Conservation (phyloP, 1,284 basidiomycete species). For the Pascua sp. region DNA sequence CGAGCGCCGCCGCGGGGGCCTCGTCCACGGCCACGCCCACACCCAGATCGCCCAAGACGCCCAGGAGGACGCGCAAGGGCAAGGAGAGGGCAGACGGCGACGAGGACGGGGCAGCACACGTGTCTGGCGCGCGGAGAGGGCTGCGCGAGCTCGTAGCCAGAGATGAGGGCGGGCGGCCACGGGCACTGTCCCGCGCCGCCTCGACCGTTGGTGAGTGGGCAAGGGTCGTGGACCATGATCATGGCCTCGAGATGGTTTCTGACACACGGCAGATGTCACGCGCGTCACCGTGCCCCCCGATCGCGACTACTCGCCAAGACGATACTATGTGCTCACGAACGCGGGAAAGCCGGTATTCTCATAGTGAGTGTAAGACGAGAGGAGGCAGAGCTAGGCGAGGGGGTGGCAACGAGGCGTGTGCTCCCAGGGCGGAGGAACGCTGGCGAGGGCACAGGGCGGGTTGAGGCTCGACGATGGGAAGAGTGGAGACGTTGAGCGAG, state of each 20-base stretch:
- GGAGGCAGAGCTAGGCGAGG: not conserved
- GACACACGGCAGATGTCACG: not conserved
- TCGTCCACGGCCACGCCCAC: too few relatives aligned
- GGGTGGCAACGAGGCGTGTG: too few relatives aligned
- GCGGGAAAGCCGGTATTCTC: conserved; percentile 91
- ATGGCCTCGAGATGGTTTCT: too few relatives aligned
- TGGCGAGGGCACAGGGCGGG: too few relatives aligned
- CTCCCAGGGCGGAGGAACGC: too few relatives aligned
- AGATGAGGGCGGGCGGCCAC: not conserved
- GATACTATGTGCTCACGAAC: conserved; percentile 88
- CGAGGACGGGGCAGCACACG: conserved; percentile 1
- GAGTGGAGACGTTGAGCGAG: too few relatives aligned
- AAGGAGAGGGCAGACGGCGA: conserved; percentile 9
- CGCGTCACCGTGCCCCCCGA: not conserved
- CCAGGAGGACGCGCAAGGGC: conserved; percentile 6
- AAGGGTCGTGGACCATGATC: not conserved
- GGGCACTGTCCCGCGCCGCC: not conserved
- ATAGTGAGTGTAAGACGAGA: conserved; percentile 56
- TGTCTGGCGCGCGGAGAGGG: conserved; percentile 2
- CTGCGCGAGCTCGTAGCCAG: conserved; percentile 9
- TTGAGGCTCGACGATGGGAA: too few relatives aligned
- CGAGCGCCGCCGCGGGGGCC: too few relatives aligned
- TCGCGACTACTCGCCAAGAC: conserved; percentile 49
- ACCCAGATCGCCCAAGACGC: too few relatives aligned
- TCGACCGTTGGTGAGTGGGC: not conserved